Evolutionary conservation across 305 asterid species (phyloP), one percentile per base, ranked within the genome.

Genomic region (Ruellia speciosa): DNA sequence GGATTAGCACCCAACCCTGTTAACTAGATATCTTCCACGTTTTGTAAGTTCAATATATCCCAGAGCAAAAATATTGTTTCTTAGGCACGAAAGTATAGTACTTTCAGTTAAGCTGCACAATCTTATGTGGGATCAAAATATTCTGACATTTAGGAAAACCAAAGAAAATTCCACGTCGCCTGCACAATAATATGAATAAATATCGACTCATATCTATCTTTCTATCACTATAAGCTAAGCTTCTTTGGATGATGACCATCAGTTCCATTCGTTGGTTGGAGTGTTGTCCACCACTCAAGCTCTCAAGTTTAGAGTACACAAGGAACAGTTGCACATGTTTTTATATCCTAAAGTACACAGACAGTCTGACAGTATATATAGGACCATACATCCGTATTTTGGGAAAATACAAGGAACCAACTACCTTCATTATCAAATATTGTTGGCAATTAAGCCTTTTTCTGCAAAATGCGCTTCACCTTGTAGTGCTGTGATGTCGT

Each of bases 351-450:
- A 58, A 59, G 40, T 41, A 43, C 19, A 43, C 10, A 14, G 57
- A 56, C 61, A 37, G 37, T 43, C 24, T 57, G 52, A 49, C 14
- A 46, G 15, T 20, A 58, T 45, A 58, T 14, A 39, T 5, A 49
- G 20, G 50, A 37, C 50, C 51, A 48, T 48, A 48, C 43, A 40
- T 62, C 47, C 65, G 33, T 13, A 18, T 69, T 11, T 41, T 54
- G 61, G 56, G 20, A 60, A 65, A 49, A 70, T 59, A 49, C 75
- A 59, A 41, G 20, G 70, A 70, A 64, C 63, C 66, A 35, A 19
- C 64, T 43, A 19, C n/a, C 58, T 63, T 51, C 66, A 18, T 57
- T 20, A 51, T 64, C 58, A 14, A 47, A 18, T 6, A 48, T 48
- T 64, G 28, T 17, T 43, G 16, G 14, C 16, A 13, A 43, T 43